Conservation (phyloP, 2,329 filamentous ascomycete species). For the Talaromyces funiculosus region DNA sequence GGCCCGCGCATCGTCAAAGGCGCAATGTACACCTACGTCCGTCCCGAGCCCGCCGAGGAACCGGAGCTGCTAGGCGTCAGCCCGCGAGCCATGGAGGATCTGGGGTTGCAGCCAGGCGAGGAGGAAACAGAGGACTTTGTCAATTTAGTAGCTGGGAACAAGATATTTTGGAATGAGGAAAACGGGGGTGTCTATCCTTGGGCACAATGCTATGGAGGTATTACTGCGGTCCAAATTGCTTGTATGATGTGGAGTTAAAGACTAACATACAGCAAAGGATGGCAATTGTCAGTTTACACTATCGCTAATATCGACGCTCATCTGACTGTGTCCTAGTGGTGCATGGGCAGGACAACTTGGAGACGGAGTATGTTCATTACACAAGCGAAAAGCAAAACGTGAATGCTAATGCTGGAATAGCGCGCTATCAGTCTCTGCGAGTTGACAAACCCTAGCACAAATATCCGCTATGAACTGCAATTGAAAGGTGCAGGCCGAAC, state of each 20-base stretch:
- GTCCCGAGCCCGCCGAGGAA: conserved; percentile 65
- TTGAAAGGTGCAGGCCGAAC: conserved; percentile 91
- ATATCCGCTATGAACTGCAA: conserved; percentile 80
- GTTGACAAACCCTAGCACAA: conserved; percentile 65
- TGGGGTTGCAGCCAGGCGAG: conserved; percentile 68
- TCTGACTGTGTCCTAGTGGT: conserved; percentile 44
- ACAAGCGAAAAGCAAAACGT: background rate
- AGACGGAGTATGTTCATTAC: conserved; percentile 56
- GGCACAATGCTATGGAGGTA: conserved; percentile 94
- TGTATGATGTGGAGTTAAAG: background rate
- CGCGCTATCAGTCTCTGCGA: conserved; percentile 94
- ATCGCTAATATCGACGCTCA: background rate
- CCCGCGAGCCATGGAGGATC: conserved; percentile 67
- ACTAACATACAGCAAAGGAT: conserved; percentile 28
- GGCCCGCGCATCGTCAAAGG: conserved; percentile 76
- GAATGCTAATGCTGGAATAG: conserved; percentile 17
- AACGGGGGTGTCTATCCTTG: conserved; percentile 86
- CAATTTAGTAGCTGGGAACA: conserved; percentile 73
- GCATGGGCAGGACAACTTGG: conserved; percentile 94
- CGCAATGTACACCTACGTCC: conserved; percentile 85
- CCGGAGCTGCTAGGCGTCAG: conserved; percentile 80
- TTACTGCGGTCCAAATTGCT: conserved; percentile 11
- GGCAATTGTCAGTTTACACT: conserved; percentile 43
- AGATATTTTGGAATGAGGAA: conserved; percentile 67
- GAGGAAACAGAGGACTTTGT: conserved; percentile 68